These are phyloP conservation scores for Penicillium soppii DNA, from an alignment of 495 filamentous ascomycete genomes.

Conservation along the genomic window DNA sequence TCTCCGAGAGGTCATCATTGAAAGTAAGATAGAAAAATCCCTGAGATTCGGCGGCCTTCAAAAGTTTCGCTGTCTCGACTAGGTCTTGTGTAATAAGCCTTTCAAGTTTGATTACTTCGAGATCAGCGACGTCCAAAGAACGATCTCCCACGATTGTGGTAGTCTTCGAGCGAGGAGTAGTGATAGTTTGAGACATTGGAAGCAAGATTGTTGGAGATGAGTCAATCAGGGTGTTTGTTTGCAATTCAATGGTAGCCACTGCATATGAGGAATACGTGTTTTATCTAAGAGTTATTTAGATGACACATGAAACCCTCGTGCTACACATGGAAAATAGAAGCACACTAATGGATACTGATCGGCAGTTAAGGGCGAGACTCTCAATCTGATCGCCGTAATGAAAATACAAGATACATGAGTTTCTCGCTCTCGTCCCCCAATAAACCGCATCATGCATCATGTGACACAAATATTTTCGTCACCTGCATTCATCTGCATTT, in stretches of 20 bases:
- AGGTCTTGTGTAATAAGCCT: slow-evolving; percentile 12
- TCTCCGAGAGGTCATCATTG: slow-evolving; percentile 5
- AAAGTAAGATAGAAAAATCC: slow-evolving; percentile 21
- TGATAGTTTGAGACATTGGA: slow-evolving; percentile 5
- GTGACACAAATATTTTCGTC: no score
- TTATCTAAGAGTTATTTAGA: no score
- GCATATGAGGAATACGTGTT: not conserved
- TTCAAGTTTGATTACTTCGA: slow-evolving; percentile 14
- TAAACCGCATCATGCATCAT: no score
- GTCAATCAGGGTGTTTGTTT: not conserved
- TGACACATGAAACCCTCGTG: no score
- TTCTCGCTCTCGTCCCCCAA: not conserved
- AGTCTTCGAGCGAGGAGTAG: slow-evolving; percentile 4
- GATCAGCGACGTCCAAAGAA: slow-evolving; percentile 14
- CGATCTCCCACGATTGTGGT: slow-evolving; percentile 11
- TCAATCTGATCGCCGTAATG: no score
- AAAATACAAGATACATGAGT: no score
- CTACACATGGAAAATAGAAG: no score
- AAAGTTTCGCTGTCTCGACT: slow-evolving; percentile 15
- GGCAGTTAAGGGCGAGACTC: no score
- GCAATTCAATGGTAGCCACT: not conserved
- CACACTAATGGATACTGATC: no score
- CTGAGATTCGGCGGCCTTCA: slow-evolving; percentile 14
- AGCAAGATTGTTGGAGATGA: not conserved
- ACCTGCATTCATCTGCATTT: no score